Percentiles rank a stretch among this genome's conserved stretches.
Conservation (phyloP, 2,329 filamentous ascomycete genomes). For the Nothophoma quercina region DNA sequence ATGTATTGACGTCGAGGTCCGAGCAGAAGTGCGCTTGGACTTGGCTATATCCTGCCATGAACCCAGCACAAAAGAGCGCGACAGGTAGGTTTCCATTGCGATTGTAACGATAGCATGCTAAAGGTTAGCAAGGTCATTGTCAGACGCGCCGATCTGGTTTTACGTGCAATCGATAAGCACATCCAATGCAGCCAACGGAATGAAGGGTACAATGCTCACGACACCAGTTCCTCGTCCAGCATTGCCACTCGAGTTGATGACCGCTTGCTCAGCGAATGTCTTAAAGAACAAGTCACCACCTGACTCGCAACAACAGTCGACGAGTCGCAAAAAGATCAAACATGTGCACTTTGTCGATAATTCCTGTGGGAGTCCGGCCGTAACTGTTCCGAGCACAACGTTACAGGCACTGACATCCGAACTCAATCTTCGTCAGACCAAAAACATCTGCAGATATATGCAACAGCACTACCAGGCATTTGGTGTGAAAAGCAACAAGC, state of each 20-base stretch:
- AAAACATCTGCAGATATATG: conserved; percentile 34
- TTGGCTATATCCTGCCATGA: conserved; percentile 35
- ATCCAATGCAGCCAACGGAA: conserved; percentile 9
- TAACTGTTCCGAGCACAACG: background rate
- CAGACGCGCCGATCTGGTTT: conserved; percentile 32
- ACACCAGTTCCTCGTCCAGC: too few species aligned
- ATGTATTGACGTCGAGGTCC: conserved; percentile 29
- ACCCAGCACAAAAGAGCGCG: background rate
- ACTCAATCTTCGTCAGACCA: conserved; percentile 31
- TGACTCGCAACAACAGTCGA: background rate
- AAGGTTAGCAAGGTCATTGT: background rate
- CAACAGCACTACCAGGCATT: conserved; percentile 20
- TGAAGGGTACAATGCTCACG: too few species aligned
- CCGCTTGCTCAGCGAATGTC: background rate
- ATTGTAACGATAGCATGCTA: background rate
- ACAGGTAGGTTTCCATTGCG: background rate
- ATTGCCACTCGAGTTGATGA: background rate
- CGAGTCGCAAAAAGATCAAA: conserved; percentile 20
- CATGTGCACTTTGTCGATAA: conserved; percentile 20
- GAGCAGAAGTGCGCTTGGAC: conserved; percentile 29
- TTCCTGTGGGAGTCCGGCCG: too few species aligned
- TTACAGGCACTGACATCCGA: conserved; percentile 1
- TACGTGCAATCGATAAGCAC: conserved; percentile 33
- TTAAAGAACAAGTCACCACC: conserved; percentile 29
- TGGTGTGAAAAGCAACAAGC: background rate